Evolutionary conservation across 805 yeast species (phyloP), one percentile per base, ranked within the genome.

Genomic region (Nakazawaea wyomingensis): DNA sequence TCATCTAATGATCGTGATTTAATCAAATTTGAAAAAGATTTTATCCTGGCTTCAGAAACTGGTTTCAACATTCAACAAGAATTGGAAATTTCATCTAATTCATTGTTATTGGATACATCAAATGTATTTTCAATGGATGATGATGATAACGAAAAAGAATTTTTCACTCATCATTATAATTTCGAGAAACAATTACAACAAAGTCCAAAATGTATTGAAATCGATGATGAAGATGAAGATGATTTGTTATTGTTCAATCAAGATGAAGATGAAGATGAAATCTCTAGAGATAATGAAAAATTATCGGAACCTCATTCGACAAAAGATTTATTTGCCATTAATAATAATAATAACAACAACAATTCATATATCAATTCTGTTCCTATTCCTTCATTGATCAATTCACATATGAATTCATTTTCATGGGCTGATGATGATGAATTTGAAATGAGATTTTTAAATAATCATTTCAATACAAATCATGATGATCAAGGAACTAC

Each of bases 1-100:
- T 68, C 68, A 6, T 62, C 65, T 20, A 49, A 60, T 21, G 70
- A 68, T 34, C 59, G 80, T 48, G 58, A 64, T 49, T 51, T 72
- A 36, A 57, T 55, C 37, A 55, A 50, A 39, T 73, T 42, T 22
- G 43, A 33, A 19, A 18, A 6, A 11, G 17, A 16, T 5, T 30
- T 38, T 17, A n/a, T n/a, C 27, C 22, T 30, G 10, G 27, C 21
- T 3, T 29, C 30, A 4, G 5, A 21, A 30, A 6, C 30, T 10
- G 34, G 41, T 22, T 17, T 22, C 13, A 38, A 28, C 16, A 37
- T 37, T 17, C 20, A 37, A 10, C 33, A 37, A 37, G 34, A 30
- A 38, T 19, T 17, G 2, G 21, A 35, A 35, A 13, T 35, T 4
- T 24, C 38, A 16, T 30, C 41, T 13, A 30, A 22, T 14, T 9